Evolutionary conservation across 2,329 filamentous ascomycete genomes (phyloP).

Genomic region (Decorospora gaudefroyi): DNA sequence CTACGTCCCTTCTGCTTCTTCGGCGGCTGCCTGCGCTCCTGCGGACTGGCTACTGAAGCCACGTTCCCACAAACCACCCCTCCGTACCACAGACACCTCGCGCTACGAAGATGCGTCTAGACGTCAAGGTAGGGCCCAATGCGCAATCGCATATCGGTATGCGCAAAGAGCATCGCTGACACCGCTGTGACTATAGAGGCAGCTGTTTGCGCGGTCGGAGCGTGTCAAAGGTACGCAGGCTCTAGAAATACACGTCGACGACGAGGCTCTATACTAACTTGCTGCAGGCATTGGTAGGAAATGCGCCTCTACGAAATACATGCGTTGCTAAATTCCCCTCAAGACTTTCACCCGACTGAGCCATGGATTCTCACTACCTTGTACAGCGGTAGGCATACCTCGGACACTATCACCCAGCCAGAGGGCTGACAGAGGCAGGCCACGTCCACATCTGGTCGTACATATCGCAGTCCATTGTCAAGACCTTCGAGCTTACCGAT

Average conservation of each 20-base stretch:
- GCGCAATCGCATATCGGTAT: neutral
- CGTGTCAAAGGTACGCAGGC: conserved; percentile 70
- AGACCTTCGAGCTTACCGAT: conserved; percentile 98
- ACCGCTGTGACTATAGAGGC: conserved; percentile 62
- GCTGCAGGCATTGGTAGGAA: conserved; percentile 43
- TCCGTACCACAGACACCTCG: conserved; percentile 32
- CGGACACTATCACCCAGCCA: conserved; percentile 6
- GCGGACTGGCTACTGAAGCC: conserved; percentile 47
- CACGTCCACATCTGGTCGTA: conserved; percentile 99
- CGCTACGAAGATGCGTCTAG: conserved; percentile 50
- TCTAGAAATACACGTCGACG: conserved; percentile 4
- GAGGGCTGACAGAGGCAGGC: conserved; percentile 59
- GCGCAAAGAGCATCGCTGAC: conserved; percentile 42
- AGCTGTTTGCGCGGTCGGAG: conserved; percentile 87
- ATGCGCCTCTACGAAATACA: conserved; percentile 4
- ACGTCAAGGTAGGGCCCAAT: conserved; percentile 50
- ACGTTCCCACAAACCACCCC: conserved; percentile 44
- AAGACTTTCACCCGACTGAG: conserved; percentile 96
- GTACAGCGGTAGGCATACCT: conserved; percentile 73
- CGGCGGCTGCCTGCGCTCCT: conserved; percentile 21
- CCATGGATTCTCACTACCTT: conserved; percentile 94
- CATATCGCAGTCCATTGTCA: conserved; percentile 77
- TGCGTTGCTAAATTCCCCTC: conserved; percentile 52
- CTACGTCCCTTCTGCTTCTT: conserved; percentile 1
- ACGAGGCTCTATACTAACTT: conserved; percentile 30